Percentiles rank a stretch among this genome's conserved stretches.
phyloP scores from a whole-genome alignment of 129 eudicot genomes.

The Escallonia herrerae region DNA sequence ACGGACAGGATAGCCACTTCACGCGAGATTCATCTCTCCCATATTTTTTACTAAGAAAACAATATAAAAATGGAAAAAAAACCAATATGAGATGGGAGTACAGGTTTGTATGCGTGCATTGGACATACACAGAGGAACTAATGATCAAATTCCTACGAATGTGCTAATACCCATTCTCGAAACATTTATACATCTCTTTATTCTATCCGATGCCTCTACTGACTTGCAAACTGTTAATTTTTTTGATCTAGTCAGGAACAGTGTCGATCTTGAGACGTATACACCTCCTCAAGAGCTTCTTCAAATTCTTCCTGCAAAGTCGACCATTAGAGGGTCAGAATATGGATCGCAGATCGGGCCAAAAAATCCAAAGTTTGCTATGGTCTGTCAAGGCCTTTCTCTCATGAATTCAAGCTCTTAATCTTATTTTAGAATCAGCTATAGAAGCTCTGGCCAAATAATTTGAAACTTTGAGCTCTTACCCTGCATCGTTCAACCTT shows the following conservation, averaged over 20 bases:
- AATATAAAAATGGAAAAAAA: no score
- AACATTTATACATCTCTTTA: no score
- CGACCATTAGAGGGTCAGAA: conserved; percentile 73
- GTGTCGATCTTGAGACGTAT: conserved; percentile 69
- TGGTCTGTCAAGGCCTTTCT: conserved; percentile 40
- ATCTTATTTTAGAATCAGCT: not conserved
- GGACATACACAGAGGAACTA: no score
- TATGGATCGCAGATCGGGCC: conserved; percentile 81
- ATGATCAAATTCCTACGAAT: no score
- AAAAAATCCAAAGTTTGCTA: conserved; percentile 71
- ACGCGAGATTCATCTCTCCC: no score
- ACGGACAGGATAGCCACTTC: no score
- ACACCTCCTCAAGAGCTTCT: conserved; percentile 94
- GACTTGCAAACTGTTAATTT: conserved; percentile 3
- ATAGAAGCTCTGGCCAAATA: not conserved
- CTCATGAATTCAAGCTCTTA: not conserved
- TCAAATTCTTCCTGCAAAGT: conserved; percentile 82
- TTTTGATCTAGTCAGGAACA: conserved; percentile 67
- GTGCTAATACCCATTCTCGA: no score
- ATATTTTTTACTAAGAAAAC: no score
- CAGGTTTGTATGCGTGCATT: no score
- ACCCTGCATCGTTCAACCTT: no score
- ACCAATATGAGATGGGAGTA: no score
- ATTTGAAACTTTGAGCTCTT: no score
- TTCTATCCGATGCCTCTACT: conserved; percentile 2